Base-by-base conservation (phyloP, 257 asterid genomes). In the Cynanchum wilfordii region DNA sequence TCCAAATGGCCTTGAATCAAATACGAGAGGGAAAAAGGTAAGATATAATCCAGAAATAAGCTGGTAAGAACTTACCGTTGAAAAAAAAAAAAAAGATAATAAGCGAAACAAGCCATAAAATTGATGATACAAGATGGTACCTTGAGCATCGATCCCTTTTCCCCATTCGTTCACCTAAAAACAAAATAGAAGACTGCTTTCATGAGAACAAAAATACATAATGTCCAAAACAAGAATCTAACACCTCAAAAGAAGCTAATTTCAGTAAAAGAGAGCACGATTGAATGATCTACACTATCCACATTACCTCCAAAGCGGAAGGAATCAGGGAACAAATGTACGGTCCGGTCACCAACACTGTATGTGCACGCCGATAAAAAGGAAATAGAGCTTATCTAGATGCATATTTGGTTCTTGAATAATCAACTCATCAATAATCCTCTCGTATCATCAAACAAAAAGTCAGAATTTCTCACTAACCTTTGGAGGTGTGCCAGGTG, bases 401-500 rank as follows among this genome's bases (percentile, higher is more conserved):
- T 52, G 30, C 68, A 68, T 56, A 36, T 6, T 29, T 22, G 15
- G 44, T 24, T 29, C 29, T 75, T 25, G 51, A 36, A 52, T 13
- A 22, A 55, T 22, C 55, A 63, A 45, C 36, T 25, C 16, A 60
- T 7, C 17, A 30, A 62, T 16, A 62, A 33, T 33, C 19, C n/a
- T 62, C 67, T 62, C 47, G 17, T 1, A 50, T 51, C 22, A 51
- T 51, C 19, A 51, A 42, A 19, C 38, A 24, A 30, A 51, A 24
- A 25, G 22, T 33, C 19, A 22, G 47, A 72, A 47, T 19, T 42
- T 3, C 19, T 69, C 62, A 54, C 82, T 54, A 51, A 88, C 97
- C 96, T 93, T 93, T n/a, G 97, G 91, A 79, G 97, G 97, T 78
- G 98, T 89, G 75, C 93, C 97, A 30, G 98, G 97, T 69, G 96